These are phyloP conservation scores for Raffaelea albimanens DNA, from an alignment of 2,329 filamentous ascomycete genomes.

Conservation along the genomic window DNA sequence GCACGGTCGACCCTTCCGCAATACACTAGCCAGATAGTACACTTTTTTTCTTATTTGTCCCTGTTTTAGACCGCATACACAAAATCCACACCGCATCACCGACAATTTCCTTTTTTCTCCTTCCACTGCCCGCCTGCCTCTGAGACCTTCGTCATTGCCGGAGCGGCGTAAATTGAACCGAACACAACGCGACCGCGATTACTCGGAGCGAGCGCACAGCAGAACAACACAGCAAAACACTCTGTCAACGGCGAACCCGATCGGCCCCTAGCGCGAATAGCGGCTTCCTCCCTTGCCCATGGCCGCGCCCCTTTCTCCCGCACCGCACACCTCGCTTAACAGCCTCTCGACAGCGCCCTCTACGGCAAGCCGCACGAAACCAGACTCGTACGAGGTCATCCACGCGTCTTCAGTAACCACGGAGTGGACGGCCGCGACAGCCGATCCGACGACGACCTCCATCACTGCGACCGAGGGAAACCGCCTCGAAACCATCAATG, in stretches of 20 bases:
- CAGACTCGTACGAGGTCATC: too few relatives aligned
- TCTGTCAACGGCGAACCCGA: neutral
- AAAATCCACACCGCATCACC: too few relatives aligned
- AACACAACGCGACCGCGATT: too few relatives aligned
- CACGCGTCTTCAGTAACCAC: constrained; percentile 2
- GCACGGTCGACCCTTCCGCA: constrained; percentile 4
- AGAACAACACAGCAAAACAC: too few relatives aligned
- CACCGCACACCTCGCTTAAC: constrained; percentile 28
- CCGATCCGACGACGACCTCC: neutral
- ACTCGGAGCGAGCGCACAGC: too few relatives aligned
- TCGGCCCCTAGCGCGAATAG: neutral
- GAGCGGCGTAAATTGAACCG: too few relatives aligned
- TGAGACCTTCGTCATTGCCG: too few relatives aligned
- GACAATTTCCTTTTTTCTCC: too few relatives aligned
- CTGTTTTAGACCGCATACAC: neutral
- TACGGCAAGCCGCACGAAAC: constrained; percentile 1
- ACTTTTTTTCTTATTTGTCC: neutral
- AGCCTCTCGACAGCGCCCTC: constrained; percentile 4
- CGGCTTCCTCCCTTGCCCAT: constrained; percentile 14
- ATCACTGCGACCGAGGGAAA: neutral
- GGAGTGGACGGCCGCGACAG: too few relatives aligned
- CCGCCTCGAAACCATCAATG: constrained; percentile 3
- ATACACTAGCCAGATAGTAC: neutral
- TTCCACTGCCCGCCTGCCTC: too few relatives aligned
- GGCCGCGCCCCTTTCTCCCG: constrained; percentile 31